phyloP scores from a whole-genome alignment of 176 grass and related monocot genomes.

The Oryza meyeriana region DNA sequence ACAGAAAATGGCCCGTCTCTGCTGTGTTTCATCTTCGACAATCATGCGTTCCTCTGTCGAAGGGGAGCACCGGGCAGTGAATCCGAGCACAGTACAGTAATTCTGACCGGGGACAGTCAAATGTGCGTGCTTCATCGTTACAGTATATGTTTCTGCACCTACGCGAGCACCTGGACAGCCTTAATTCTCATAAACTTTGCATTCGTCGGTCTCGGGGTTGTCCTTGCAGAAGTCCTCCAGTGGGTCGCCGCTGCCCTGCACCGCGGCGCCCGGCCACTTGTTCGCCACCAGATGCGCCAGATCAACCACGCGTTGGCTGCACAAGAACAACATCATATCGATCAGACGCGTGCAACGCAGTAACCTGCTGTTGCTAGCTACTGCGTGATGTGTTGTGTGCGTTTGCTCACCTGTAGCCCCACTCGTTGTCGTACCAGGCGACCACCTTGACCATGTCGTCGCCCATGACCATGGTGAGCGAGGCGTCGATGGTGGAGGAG shows the following conservation, averaged over 20 bases:
- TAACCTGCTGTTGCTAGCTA: no score
- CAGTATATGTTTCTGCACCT: not conserved
- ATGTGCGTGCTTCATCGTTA: slow-evolving; percentile 7
- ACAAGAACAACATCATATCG: not conserved
- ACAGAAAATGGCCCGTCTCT: slow-evolving; percentile 1
- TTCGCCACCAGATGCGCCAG: slow-evolving; percentile 85
- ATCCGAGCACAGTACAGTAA: not conserved
- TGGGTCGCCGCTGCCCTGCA: slow-evolving; percentile 67
- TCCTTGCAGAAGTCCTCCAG: slow-evolving; percentile 94
- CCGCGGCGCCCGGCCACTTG: slow-evolving; percentile 65
- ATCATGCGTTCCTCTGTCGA: not conserved
- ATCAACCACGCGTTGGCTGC: slow-evolving; percentile 93
- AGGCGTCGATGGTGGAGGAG: slow-evolving; percentile 80
- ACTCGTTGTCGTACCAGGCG: slow-evolving; percentile 99
- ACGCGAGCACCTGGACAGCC: not conserved
- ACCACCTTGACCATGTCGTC: slow-evolving; percentile 99
- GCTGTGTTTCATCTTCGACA: not conserved
- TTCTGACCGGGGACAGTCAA: not conserved
- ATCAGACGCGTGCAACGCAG: not conserved
- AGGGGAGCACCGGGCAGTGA: not conserved
- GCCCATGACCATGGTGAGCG: slow-evolving; percentile 98
- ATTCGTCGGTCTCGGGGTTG: slow-evolving; percentile 77
- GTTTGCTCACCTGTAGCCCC: slow-evolving; percentile 85
- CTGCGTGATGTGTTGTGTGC: no score
- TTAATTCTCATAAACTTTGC: slow-evolving; percentile 88